phyloP scores from a whole-genome alignment of 225 moss, liverwort and hornwort genomes.

The Pleurozium schreberi region DNA sequence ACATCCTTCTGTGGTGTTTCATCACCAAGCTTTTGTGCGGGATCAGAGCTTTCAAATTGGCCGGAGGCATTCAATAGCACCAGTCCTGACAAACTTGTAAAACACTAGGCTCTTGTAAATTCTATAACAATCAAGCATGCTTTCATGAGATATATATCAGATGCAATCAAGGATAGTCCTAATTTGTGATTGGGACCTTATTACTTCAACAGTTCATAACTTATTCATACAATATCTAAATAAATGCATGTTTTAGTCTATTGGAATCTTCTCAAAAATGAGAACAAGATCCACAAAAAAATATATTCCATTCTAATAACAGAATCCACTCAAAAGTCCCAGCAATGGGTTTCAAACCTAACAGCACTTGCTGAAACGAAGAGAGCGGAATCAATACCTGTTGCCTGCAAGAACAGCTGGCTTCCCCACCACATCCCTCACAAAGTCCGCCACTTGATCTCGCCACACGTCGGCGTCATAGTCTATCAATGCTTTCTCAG shows the following conservation, averaged over 20 bases:
- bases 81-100: constrained; percentile 39
- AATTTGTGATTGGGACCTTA: neutral
- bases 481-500: constrained; percentile 79
- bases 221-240: neutral
- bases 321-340: neutral
- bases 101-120: neutral
- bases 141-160: neutral
- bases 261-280: neutral
- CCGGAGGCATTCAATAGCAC: constrained; percentile 79
- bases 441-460: constrained; percentile 85
- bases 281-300: neutral
- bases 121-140: neutral
- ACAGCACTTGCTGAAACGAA: neutral
- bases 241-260: no score
- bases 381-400: constrained; percentile 23
- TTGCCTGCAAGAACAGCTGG: constrained; percentile 87
- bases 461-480: constrained; percentile 63
- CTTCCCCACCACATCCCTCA: constrained; percentile 66
- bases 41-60: constrained; percentile 53
- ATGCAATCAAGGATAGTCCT: neutral
- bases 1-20: constrained; percentile 51
- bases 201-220: neutral
- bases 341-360: neutral
- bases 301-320: neutral
- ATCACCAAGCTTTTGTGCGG: constrained; percentile 31